Evolutionary conservation across 2,329 filamentous ascomycete genomes (phyloP).

Genomic region (Colletotrichum simmondsii): DNA sequence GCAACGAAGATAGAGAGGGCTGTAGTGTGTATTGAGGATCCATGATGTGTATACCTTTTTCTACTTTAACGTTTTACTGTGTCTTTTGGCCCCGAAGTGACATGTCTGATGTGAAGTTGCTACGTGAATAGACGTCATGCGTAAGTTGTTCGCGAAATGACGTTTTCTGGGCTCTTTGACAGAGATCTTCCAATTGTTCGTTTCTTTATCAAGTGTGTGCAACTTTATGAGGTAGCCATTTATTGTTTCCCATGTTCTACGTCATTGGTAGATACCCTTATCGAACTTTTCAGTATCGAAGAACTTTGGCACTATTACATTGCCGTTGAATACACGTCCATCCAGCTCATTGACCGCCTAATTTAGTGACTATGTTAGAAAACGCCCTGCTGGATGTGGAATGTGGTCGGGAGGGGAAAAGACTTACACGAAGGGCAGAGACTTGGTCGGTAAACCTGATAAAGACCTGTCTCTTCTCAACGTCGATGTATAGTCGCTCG

Average conservation of each 20-base stretch:
- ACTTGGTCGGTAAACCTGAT: conserved; percentile 91
- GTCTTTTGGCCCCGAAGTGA: background rate
- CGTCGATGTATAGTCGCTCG: conserved; percentile 81
- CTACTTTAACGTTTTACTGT: background rate
- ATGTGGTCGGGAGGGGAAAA: background rate
- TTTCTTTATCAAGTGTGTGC: conserved; percentile 17
- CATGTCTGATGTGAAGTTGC: background rate
- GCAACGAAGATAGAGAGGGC: conserved; percentile 31
- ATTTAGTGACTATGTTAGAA: background rate
- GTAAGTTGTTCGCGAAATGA: no score
- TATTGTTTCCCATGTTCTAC: background rate
- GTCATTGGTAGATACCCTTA: conserved; percentile 64
- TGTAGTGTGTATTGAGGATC: conserved; percentile 32
- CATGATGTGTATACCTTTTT: conserved; percentile 31
- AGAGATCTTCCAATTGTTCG: background rate
- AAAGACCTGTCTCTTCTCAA: conserved; percentile 77
- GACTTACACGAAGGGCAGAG: conserved; percentile 82
- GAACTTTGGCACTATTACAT: conserved; percentile 83
- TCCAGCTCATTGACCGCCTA: conserved; percentile 91
- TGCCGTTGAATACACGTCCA: conserved; percentile 88
- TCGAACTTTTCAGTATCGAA: conserved; percentile 89
- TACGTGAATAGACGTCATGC: background rate
- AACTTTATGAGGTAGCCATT: background rate
- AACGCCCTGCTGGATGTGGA: background rate
- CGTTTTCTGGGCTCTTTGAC: no score